Conservation (phyloP, 2,329 filamentous ascomycete species). For the Aspergillus caelatus region DNA sequence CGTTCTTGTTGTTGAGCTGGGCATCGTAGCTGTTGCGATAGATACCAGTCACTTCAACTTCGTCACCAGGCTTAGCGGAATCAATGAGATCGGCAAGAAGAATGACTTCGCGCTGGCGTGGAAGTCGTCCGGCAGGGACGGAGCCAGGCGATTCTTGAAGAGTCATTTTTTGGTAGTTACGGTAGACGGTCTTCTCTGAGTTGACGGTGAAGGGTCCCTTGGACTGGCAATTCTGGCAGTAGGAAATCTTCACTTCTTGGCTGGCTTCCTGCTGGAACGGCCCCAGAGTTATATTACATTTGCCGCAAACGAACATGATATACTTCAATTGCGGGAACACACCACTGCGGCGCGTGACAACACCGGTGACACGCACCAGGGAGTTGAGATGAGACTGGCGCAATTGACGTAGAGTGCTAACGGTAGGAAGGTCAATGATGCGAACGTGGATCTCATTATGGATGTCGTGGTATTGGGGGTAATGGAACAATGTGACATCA, state of each 20-base stretch:
- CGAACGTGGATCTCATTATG: slow-evolving; percentile 97
- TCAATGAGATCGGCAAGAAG: slow-evolving; percentile 97
- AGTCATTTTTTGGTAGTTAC: slow-evolving; percentile 97
- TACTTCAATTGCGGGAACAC: slow-evolving; percentile 99
- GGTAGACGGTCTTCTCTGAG: slow-evolving; percentile 96
- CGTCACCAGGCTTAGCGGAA: slow-evolving; percentile 93
- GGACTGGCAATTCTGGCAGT: slow-evolving; percentile 95
- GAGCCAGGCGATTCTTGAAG: slow-evolving; percentile 96
- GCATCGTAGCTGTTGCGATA: slow-evolving; percentile 99
- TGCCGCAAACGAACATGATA: slow-evolving; percentile 95
- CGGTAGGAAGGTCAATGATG: slow-evolving; percentile 90
- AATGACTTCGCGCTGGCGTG: slow-evolving; percentile 90
- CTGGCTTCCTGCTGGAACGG: slow-evolving; percentile 98
- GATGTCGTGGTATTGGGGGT: slow-evolving; percentile 96
- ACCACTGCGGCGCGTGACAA: slow-evolving; percentile 89
- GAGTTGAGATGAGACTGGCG: slow-evolving; percentile 96
- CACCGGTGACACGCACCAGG: slow-evolving; percentile 88
- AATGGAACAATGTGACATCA: slow-evolving; percentile 93
- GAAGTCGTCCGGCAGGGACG: slow-evolving; percentile 91
- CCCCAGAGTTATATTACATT: slow-evolving; percentile 87
- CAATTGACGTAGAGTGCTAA: slow-evolving; percentile 92
- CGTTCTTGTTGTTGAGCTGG: slow-evolving; percentile 96
- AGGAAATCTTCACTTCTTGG: slow-evolving; percentile 92
- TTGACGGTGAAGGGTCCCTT: slow-evolving; percentile 93
- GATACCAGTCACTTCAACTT: slow-evolving; percentile 94